phyloP scores from a whole-genome alignment of 1,284 basidiomycete species.

The Xerocomus minutiporus region DNA sequence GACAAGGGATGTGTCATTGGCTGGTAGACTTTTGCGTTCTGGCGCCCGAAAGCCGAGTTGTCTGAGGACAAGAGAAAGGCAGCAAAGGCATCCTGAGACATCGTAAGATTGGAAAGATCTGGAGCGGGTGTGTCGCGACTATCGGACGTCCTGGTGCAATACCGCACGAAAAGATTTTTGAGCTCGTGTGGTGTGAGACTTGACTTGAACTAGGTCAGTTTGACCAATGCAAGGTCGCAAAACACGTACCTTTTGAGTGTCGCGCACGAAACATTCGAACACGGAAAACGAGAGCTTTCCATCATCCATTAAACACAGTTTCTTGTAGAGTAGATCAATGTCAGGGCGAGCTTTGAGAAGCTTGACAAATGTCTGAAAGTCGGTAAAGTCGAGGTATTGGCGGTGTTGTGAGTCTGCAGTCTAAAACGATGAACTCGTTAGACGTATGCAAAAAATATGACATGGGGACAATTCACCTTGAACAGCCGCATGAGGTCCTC shows the following conservation, averaged over 20 bases:
- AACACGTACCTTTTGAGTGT: slow-evolving; percentile 58
- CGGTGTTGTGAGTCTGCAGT: slow-evolving; percentile 65
- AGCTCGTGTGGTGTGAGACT: slow-evolving; percentile 43
- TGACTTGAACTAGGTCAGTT: slow-evolving; percentile 39
- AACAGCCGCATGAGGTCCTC: slow-evolving; percentile 66
- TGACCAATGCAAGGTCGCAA: neutral
- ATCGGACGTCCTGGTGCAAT: slow-evolving; percentile 34
- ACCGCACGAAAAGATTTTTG: slow-evolving; percentile 52
- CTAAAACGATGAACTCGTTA: slow-evolving; percentile 34
- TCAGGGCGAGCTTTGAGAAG: slow-evolving; percentile 82
- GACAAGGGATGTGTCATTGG: neutral
- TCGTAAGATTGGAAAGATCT: slow-evolving; percentile 28
- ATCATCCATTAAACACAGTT: slow-evolving; percentile 39
- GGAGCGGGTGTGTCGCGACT: neutral
- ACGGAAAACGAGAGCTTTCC: slow-evolving; percentile 48
- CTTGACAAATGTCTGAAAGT: slow-evolving; percentile 85
- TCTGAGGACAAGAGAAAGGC: slow-evolving; percentile 72
- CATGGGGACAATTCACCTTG: slow-evolving; percentile 39
- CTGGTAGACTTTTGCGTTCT: slow-evolving; percentile 35
- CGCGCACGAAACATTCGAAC: slow-evolving; percentile 66
- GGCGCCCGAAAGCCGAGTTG: slow-evolving; percentile 54
- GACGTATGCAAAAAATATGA: neutral
- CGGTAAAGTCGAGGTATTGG: slow-evolving; percentile 74
- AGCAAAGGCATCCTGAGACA: slow-evolving; percentile 63
- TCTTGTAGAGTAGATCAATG: slow-evolving; percentile 63